Evolutionary conservation across 306 rosid genomes (phyloP), one percentile per base, ranked within the genome.

Genomic region (Canavalia gladiata): DNA sequence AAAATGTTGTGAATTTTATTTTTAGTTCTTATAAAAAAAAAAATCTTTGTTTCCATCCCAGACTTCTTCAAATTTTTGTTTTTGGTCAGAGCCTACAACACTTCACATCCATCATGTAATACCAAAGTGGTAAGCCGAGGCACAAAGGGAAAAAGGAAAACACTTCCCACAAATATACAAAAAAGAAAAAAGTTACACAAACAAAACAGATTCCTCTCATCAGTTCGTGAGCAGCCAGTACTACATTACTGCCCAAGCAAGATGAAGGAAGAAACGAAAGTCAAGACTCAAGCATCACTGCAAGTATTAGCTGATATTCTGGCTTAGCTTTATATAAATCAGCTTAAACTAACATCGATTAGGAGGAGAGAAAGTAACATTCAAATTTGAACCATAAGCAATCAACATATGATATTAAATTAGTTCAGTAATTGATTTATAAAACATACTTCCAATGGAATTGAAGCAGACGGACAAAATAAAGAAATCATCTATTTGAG

Each of bases 401-500:
- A 18, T 50, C 58, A 68, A 76, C 9, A 28, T 1, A 54, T 5
- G 68, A 55, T 10, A 50, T 5, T 1, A 34, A 49, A 51, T 33
- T 5, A 42, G 30, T 33, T 29, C 3, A 52, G 18, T 10, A 35
- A 49, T 58, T 35, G 28, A 70, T 29, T 42, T n/a, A 66, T 29
- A 65, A 47, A 49, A 28, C 60, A 33, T 3, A 29, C 7, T 33
- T 25, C 31, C 62, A 71, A 69, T 9, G 13, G 76, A 54, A n/a
- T 10, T 54, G 60, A 42, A 75, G 4, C 46, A 52, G 5, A 6
- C 3, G 1, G 25, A 18, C 13, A 7, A 42, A 29, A 34, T 41
- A 72, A 84, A 79, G 8, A 50, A 68, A 58, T 49, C 2, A 84
- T 78, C 45, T 34, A 55, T 34, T 39, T 28, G 35, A 57, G 55